Evolutionary conservation across 768 basidiomycete species (phyloP).

Genomic region (Kwoniella sp.): DNA sequence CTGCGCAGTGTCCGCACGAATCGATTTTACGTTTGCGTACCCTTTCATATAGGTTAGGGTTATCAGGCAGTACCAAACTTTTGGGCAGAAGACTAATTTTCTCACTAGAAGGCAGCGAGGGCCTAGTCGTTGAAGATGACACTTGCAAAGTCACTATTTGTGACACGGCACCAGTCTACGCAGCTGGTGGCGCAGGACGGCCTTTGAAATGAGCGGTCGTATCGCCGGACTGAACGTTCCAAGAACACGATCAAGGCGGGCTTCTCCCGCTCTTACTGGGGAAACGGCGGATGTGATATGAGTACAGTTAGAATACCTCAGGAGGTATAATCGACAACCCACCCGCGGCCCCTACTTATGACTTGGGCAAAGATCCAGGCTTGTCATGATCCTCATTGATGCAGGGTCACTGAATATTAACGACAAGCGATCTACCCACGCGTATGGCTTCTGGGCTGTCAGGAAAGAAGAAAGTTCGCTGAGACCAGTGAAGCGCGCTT

Average conservation of each 20-base stretch:
- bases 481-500: background rate
- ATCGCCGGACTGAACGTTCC: too few relatives aligned
- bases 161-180: slow-evolving; percentile 1
- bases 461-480: background rate
- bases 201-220: background rate
- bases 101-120: background rate
- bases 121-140: background rate
- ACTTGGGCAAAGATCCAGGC: too few relatives aligned
- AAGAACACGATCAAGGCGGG: too few relatives aligned
- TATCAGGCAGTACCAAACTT: background rate
- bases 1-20: background rate
- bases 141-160: background rate
- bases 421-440: too few relatives aligned
- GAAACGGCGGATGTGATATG: too few relatives aligned
- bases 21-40: background rate
- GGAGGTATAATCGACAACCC: too few relatives aligned
- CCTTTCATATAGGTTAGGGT: background rate
- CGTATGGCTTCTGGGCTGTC: background rate
- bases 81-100: background rate
- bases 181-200: background rate
- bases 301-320: too few relatives aligned
- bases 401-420: too few relatives aligned
- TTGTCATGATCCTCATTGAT: too few relatives aligned
- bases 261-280: too few relatives aligned
- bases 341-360: too few relatives aligned